These are phyloP conservation scores for Eimeria sp. DNA, from an alignment of 169 alveolate species.

Conservation along the genomic window DNA sequence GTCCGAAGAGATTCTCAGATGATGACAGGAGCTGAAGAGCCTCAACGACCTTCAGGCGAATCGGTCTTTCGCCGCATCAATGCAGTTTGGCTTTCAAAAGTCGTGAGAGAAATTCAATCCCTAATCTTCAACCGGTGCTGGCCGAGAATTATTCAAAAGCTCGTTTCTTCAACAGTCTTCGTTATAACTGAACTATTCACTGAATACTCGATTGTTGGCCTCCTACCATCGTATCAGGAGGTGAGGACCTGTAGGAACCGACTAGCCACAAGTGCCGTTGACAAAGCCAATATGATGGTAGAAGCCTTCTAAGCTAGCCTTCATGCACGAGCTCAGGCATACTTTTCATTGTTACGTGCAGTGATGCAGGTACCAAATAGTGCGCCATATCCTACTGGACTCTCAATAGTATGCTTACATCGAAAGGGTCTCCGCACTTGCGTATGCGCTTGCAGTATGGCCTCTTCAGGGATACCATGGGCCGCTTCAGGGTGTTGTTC, in stretches of 20 bases:
- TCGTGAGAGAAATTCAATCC: constrained; percentile 79
- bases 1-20: constrained; percentile 12
- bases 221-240: constrained; percentile 67
- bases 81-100: constrained; percentile 79
- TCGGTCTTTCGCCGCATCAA: constrained; percentile 70
- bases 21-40: constrained; percentile 13
- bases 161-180: constrained; percentile 68
- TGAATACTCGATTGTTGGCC: constrained; percentile 67
- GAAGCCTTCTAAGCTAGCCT: background rate
- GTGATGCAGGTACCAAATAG: background rate
- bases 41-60: constrained; percentile 42
- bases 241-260: constrained; percentile 11
- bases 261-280: background rate
- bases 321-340: background rate
- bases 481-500: constrained; percentile 74
- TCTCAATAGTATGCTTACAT: background rate
- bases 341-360: background rate
- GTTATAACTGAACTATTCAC: constrained; percentile 69
- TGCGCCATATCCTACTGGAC: background rate
- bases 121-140: constrained; percentile 75
- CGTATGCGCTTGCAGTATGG: constrained; percentile 72
- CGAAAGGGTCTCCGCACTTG: background rate
- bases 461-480: constrained; percentile 59
- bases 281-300: background rate
- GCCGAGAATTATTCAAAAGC: constrained; percentile 76